Evolutionary conservation across 768 basidiomycete genomes (phyloP).

Genomic region (Suillus lakei): DNA sequence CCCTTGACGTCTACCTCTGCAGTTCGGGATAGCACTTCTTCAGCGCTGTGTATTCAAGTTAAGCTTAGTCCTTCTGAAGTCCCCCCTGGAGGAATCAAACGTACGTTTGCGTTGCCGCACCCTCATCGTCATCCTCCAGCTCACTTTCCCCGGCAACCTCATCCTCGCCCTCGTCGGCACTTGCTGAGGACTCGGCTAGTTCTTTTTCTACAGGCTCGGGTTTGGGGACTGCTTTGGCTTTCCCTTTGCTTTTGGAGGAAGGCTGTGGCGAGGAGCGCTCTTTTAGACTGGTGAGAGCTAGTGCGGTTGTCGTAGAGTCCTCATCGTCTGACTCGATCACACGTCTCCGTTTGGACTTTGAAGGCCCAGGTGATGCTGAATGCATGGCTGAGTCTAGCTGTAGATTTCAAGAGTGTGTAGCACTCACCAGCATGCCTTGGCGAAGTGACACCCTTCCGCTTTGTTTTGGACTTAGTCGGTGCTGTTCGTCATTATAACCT

Average conservation of each 20-base stretch:
- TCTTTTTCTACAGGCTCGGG: constrained; percentile 31
- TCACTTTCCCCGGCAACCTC: constrained; percentile 43
- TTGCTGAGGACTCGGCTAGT: constrained; percentile 37
- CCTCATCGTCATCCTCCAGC: constrained; percentile 49
- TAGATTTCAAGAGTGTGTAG: constrained; percentile 15
- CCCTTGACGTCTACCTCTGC: constrained; percentile 77
- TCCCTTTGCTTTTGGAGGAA: constrained; percentile 19
- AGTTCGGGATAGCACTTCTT: constrained; percentile 63
- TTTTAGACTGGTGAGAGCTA: constrained; percentile 5
- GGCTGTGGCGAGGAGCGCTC: constrained; percentile 4
- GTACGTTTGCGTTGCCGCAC: constrained; percentile 68
- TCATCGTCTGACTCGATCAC: constrained; percentile 63
- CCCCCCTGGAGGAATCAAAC: constrained; percentile 13
- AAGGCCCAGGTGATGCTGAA: constrained; percentile 28
- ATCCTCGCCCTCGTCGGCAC: constrained; percentile 45
- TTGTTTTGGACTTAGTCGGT: constrained; percentile 43
- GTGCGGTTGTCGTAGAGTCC: constrained; percentile 18
- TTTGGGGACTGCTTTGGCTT: constrained; percentile 22
- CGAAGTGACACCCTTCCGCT: constrained; percentile 40
- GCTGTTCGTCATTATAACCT: background rate
- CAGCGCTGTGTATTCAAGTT: constrained; percentile 47
- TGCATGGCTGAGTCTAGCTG: constrained; percentile 6
- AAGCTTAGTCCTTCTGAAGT: constrained; percentile 4
- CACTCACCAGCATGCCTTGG: constrained; percentile 22
- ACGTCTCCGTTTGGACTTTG: constrained; percentile 54